These are phyloP conservation scores for Bjerkandera adusta DNA, from an alignment of 1,284 basidiomycete genomes.

Conservation along the genomic window DNA sequence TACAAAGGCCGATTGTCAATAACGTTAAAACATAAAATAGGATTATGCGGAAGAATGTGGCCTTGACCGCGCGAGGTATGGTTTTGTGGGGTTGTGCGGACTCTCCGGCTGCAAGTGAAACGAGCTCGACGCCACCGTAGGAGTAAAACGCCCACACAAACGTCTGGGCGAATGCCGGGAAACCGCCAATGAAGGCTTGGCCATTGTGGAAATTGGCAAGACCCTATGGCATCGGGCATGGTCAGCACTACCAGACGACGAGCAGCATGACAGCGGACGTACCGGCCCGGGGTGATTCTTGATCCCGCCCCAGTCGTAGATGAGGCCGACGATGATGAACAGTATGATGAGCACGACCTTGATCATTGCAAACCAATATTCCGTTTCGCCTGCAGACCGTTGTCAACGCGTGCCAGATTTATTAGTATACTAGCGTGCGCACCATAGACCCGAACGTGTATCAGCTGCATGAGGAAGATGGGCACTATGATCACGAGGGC, in stretches of 20 bases:
- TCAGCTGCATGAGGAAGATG: constrained; percentile 41
- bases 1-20: constrained; percentile 53
- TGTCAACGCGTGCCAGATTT: neutral
- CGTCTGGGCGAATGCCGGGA: constrained; percentile 49
- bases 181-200: constrained; percentile 53
- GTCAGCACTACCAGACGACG: neutral
- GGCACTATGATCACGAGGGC: constrained; percentile 49
- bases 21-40: constrained; percentile 61
- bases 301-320: constrained; percentile 57
- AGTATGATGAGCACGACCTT: constrained; percentile 31
- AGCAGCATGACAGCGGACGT: constrained; percentile 20
- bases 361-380: constrained; percentile 34
- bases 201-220: constrained; percentile 50
- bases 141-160: constrained; percentile 64
- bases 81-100: constrained; percentile 56
- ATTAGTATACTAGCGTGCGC: constrained; percentile 13
- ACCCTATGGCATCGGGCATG: constrained; percentile 31
- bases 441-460: constrained; percentile 50
- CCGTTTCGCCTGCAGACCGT: constrained; percentile 25
- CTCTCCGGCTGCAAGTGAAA: constrained; percentile 64
- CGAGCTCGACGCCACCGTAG: constrained; percentile 76
- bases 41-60: constrained; percentile 66
- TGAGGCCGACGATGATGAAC: constrained; percentile 32
- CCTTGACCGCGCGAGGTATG: constrained; percentile 66
- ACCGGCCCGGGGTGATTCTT: constrained; percentile 51